Evolutionary conservation across 768 basidiomycete species (phyloP).

Genomic region (Suillus spraguei): DNA sequence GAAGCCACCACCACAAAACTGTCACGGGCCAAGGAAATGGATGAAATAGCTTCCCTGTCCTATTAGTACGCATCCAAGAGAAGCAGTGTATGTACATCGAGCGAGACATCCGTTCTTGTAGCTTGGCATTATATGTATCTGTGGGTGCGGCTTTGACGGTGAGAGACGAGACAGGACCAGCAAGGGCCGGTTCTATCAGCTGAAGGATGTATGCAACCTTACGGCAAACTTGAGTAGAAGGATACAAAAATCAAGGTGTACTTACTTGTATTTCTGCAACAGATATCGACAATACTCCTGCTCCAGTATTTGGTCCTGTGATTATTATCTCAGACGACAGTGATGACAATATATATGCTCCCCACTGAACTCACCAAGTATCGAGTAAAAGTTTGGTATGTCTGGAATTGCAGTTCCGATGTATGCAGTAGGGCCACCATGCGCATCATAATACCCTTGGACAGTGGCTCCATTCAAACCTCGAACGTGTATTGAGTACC

Average conservation of each 20-base stretch:
- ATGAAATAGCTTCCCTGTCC: slow-evolving; percentile 38
- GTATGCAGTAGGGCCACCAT: slow-evolving; percentile 37
- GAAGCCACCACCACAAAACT: slow-evolving; percentile 38
- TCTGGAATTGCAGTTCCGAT: slow-evolving; percentile 35
- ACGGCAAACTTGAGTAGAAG: background rate
- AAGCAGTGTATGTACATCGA: slow-evolving; percentile 32
- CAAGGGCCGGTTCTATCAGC: slow-evolving; percentile 32
- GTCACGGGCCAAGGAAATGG: slow-evolving; percentile 42
- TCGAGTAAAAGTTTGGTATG: slow-evolving; percentile 39
- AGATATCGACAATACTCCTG: slow-evolving; percentile 21
- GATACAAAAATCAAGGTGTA: background rate
- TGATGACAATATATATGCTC: background rate
- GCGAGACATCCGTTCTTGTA: slow-evolving; percentile 22
- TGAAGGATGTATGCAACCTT: slow-evolving; percentile 33
- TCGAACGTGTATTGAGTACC: slow-evolving; percentile 23
- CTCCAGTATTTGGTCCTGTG: slow-evolving; percentile 30
- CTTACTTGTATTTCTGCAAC: slow-evolving; percentile 31
- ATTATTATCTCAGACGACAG: background rate
- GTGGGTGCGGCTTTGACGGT: slow-evolving; percentile 24
- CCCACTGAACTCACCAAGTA: slow-evolving; percentile 24
- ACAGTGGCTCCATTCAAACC: slow-evolving; percentile 29
- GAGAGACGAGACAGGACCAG: slow-evolving; percentile 27
- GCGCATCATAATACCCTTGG: slow-evolving; percentile 28
- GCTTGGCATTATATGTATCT: slow-evolving; percentile 28
- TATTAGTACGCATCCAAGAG: slow-evolving; percentile 43